Evolutionary conservation across 139 green algal species (phyloP), one percentile per base, ranked within the genome.

Genomic region (Mesotaenium endlicherianum): DNA sequence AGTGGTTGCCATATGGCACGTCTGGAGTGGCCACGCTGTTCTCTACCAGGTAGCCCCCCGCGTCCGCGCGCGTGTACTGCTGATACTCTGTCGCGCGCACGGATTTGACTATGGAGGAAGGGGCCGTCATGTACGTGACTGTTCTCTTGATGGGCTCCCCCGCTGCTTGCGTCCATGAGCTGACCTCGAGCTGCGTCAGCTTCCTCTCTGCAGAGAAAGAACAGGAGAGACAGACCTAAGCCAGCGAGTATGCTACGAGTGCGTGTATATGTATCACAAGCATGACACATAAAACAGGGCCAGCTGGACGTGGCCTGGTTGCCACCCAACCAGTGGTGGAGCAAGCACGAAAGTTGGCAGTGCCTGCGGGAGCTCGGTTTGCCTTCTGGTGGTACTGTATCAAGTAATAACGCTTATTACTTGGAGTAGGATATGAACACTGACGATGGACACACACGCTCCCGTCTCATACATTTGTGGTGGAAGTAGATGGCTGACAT

Each of bases 1-100:
- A 87, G 17, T 75, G 86, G 38, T n/a, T 68, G 17, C 81, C 81
- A 41, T 87, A 87, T n/a, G 81, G 81, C 40, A 85, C 81, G 57
- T 87, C 81, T 31, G 81, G 81, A 26, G 81, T 87, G 2, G 81
- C 43, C 53, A 85, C 74, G 26, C 26, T 49, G 11, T 86, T n/a
- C n/a, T 85, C 81, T n/a, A 87, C 74, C 40, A 87, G 16, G 40
- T 78, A 87, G 17, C 81, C 75, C 39, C 43, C 75, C 16, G n/a
- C 11, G 38, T 85, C 81, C 0, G 80, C 80, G 3, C 71, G 47
- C 3, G 36, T 72, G 49, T 86, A 79, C 4, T 20, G 31, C 50
- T 82, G 44, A n/a, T 41, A 31, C 43, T 86, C 80, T 43, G 44
- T 86, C 17, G 80, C 80, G 31, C n/a, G 30, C 38, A 82, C 71